Conservation (phyloP, 768 basidiomycete genomes). For the Rhodotorula graminis region DNA sequence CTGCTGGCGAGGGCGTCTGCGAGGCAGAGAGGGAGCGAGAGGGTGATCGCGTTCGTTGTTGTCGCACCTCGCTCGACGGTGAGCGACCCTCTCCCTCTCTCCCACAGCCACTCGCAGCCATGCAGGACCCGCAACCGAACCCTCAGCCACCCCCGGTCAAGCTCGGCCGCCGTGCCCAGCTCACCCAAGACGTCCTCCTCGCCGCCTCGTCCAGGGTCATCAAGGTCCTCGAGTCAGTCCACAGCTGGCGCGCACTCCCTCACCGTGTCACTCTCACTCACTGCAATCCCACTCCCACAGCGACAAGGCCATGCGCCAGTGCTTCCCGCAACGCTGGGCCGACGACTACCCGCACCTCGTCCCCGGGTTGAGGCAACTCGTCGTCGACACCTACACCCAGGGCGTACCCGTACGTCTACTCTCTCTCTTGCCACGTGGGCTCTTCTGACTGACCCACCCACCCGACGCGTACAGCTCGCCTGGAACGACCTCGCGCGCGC, state of each 20-base stretch:
- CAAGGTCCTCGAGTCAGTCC: conserved; percentile 22
- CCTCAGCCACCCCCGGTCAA: background rate
- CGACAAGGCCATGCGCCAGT: conserved; percentile 31
- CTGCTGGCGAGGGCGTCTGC: too few relatives aligned
- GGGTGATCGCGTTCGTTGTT: too few relatives aligned
- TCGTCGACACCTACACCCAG: conserved; percentile 1
- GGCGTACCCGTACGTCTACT: conserved; percentile 10
- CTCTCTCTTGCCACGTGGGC: background rate
- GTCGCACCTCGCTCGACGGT: too few relatives aligned
- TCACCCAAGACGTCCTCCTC: conserved; percentile 12
- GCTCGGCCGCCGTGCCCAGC: conserved; percentile 7
- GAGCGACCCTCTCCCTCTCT: too few relatives aligned
- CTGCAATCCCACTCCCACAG: background rate
- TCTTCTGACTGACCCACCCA: background rate
- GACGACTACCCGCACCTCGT: conserved; percentile 19
- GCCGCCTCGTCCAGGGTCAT: conserved; percentile 5
- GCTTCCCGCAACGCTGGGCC: conserved; percentile 19
- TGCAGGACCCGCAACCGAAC: background rate
- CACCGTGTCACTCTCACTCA: too few relatives aligned
- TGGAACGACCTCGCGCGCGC: conserved; percentile 21
- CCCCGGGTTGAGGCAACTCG: background rate
- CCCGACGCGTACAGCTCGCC: background rate
- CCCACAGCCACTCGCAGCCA: background rate
- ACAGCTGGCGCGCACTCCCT: too few relatives aligned
- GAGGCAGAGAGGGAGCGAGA: too few relatives aligned